Conservation (phyloP, 2,329 filamentous ascomycete species). For the Botryotinia convoluta region DNA sequence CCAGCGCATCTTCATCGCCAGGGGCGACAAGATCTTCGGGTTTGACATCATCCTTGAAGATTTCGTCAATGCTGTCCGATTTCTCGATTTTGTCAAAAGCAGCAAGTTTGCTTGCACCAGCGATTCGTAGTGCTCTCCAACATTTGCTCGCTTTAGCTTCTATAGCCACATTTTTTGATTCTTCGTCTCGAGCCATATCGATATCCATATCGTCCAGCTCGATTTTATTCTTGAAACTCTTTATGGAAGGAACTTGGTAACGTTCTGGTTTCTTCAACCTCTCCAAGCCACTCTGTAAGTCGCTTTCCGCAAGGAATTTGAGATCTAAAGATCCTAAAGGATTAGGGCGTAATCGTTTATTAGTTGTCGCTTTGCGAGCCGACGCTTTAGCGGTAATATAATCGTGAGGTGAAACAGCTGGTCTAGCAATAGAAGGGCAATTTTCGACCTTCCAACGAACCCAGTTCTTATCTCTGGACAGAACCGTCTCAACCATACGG, state of each 20-base stretch:
- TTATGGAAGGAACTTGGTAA: slow-evolving; percentile 66
- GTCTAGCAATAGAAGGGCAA: slow-evolving; percentile 80
- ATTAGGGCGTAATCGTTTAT: slow-evolving; percentile 65
- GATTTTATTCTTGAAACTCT: slow-evolving; percentile 70
- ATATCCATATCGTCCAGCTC: slow-evolving; percentile 81
- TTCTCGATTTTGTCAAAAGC: slow-evolving; percentile 87
- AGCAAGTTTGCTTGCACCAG: slow-evolving; percentile 68
- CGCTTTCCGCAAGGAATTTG: slow-evolving; percentile 71
- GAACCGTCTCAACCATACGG: slow-evolving; percentile 93
- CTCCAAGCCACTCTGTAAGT: slow-evolving; percentile 60
- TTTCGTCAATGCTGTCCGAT: slow-evolving; percentile 63
- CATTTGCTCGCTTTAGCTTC: slow-evolving; percentile 82
- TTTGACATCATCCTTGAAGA: slow-evolving; percentile 51
- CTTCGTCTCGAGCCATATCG: slow-evolving; percentile 68
- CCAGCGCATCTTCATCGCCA: slow-evolving; percentile 38
- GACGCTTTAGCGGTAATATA: slow-evolving; percentile 68
- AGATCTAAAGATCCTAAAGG: slow-evolving; percentile 73
- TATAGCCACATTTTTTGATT: slow-evolving; percentile 55
- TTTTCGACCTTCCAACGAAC: slow-evolving; percentile 96
- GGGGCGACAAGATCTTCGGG: slow-evolving; percentile 40
- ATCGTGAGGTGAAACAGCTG: slow-evolving; percentile 64
- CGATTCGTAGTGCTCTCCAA: slow-evolving; percentile 84
- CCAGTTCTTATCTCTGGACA: slow-evolving; percentile 97
- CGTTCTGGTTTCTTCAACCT: slow-evolving; percentile 65
- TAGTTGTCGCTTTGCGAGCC: slow-evolving; percentile 64